Evolutionary conservation across 169 alveolate species (phyloP).

Genomic region (Perkinsus marinus): DNA sequence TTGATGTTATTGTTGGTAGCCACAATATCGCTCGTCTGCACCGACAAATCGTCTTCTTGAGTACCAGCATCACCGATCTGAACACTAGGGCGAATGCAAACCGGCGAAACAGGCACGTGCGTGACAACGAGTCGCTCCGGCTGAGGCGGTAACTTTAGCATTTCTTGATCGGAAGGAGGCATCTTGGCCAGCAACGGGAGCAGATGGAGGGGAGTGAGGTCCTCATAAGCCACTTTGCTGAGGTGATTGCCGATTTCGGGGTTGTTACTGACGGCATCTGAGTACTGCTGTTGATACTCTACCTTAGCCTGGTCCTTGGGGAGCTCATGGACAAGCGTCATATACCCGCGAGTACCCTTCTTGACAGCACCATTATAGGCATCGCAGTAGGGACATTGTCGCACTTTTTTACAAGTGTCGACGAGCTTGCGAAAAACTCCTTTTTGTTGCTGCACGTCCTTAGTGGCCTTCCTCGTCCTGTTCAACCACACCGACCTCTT

Average conservation of each 20-base stretch:
- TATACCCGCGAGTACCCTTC: conserved; percentile 46
- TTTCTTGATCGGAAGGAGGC: conserved; percentile 71
- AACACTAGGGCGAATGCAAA: conserved; percentile 90
- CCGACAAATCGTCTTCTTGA: conserved; percentile 89
- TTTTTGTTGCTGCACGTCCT: conserved; percentile 23
- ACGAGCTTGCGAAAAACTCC: conserved; percentile 52
- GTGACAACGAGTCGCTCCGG: conserved; percentile 81
- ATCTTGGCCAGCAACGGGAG: conserved; percentile 69
- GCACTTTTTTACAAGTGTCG: conserved; percentile 57
- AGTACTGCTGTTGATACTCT: not conserved
- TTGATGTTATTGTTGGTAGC: conserved; percentile 39
- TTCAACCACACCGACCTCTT: conserved; percentile 44
- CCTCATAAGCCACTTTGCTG: conserved; percentile 36
- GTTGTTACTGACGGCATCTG: not conserved
- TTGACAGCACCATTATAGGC: conserved; percentile 62
- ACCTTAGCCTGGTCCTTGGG: not conserved
- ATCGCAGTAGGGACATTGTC: conserved; percentile 57
- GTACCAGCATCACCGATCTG: conserved; percentile 71
- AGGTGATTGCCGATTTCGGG: not conserved
- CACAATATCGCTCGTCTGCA: conserved; percentile 71
- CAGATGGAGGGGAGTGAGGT: conserved; percentile 74
- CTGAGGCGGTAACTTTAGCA: conserved; percentile 66
- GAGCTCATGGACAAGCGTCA: conserved; percentile 18
- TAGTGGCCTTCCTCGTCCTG: conserved; percentile 39
- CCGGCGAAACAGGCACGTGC: conserved; percentile 88